phyloP scores from a whole-genome alignment of 495 filamentous ascomycete genomes.

The Penicillium waksmanii region DNA sequence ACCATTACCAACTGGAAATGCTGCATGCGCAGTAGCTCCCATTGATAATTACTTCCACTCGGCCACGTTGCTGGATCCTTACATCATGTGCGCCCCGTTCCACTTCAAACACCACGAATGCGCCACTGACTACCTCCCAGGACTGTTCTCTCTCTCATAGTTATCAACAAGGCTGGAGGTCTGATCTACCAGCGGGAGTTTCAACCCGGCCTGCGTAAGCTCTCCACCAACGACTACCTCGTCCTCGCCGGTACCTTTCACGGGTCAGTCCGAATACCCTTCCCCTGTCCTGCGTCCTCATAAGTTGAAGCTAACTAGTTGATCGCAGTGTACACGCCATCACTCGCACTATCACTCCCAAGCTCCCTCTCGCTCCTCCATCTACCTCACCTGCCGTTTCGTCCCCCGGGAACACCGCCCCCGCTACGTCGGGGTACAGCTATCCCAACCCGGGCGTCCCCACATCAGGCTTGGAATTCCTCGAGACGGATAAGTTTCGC shows the following conservation, averaged over 20 bases:
- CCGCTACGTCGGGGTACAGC: constrained; percentile 32
- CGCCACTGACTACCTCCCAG: constrained; percentile 47
- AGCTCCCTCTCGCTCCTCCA: constrained; percentile 35
- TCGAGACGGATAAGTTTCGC: constrained; percentile 89
- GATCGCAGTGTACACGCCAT: constrained; percentile 78
- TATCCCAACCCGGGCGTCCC: constrained; percentile 55
- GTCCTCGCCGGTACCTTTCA: constrained; percentile 99
- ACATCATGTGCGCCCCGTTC: constrained; percentile 26
- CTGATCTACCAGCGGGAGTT: constrained; percentile 95
- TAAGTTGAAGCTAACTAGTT: neutral
- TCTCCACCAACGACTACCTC: constrained; percentile 91
- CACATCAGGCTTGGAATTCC: constrained; percentile 76
- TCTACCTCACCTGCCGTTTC: constrained; percentile 36
- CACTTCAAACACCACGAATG: constrained; percentile 1
- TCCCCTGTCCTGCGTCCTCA: constrained; percentile 7
- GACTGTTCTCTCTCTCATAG: constrained; percentile 90
- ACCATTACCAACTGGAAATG: constrained; percentile 9
- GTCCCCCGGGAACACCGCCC: constrained; percentile 28
- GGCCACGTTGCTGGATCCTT: constrained; percentile 19
- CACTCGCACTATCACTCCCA: constrained; percentile 75
- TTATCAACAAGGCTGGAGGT: constrained; percentile 98
- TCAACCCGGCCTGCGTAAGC: constrained; percentile 77
- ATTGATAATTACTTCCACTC: neutral
- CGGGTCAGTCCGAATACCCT: constrained; percentile 57
- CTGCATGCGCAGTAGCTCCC: constrained; percentile 8